Evolutionary conservation across 176 grass and related monocot species (phyloP).

Genomic region (Avena eriantha): DNA sequence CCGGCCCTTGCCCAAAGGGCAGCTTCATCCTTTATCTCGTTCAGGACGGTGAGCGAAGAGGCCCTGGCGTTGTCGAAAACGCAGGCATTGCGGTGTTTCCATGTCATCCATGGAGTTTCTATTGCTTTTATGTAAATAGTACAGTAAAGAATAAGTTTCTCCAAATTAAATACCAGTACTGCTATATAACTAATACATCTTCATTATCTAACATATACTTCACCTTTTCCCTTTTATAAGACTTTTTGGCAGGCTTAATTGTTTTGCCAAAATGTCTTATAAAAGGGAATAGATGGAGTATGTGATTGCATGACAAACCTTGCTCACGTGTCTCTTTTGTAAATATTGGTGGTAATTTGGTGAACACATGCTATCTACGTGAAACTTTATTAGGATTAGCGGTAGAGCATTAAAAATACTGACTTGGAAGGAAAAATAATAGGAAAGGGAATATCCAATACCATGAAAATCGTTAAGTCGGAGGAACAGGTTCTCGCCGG

Average conservation of each 20-base stretch:
- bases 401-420: not conserved
- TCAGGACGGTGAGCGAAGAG: too few species aligned
- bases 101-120: too few species aligned
- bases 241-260: too few species aligned
- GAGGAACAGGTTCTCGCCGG: slow-evolving; percentile 47
- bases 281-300: not conserved
- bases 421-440: not conserved
- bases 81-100: too few species aligned
- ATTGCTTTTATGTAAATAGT: not conserved
- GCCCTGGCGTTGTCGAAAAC: too few species aligned
- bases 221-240: too few species aligned
- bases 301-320: not conserved
- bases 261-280: too few species aligned
- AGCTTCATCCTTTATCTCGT: too few species aligned
- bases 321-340: not conserved
- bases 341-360: not conserved
- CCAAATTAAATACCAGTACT: not conserved
- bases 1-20: too few species aligned
- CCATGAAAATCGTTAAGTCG: slow-evolving; percentile 42
- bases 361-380: not conserved
- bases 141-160: not conserved
- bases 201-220: not conserved
- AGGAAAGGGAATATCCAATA: not conserved
- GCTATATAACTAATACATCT: not conserved
- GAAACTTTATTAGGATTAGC: not conserved